Base-by-base conservation (phyloP, 75 land plant species). In the Larix kaempferi region DNA sequence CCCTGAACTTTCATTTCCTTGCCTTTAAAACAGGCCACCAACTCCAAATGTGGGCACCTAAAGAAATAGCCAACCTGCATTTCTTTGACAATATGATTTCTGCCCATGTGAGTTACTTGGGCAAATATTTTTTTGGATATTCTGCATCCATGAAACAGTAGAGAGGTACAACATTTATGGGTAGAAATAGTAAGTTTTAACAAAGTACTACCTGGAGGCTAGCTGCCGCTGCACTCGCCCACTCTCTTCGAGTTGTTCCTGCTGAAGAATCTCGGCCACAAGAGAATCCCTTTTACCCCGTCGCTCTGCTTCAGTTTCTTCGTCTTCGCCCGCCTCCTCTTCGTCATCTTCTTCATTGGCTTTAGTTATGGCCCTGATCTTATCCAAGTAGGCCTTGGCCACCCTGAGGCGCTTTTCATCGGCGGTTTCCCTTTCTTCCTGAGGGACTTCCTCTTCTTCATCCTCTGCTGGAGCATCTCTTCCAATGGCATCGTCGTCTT, bases 231-330 rank as follows among this genome's bases (percentile, higher is more conserved):
- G 89, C 3, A 82, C 77, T 3, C 95, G 77, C 0, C 98, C 95
- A 49, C 89, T 87, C 73, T 91, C 93, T 71, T 90, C 93, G 0
- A 92, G 88, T 81, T 92, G 95, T 62, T 89, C 87, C 73, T 89
- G 92, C 83, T 90, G 88, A 79, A 94, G 76, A 75, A 87, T 77
- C 77, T 89, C 82, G 37, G 95, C 91, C 14, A 92, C 92, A 57
- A 82, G 77, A 14, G 91, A 83, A 80, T 92, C 95, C 56, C 89
- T 77, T 26, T 79, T 83, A 2, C 87, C 87, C 71, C 79, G 84
- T 11, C 76, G 77, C 65, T 76, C 85, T 59, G 80, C 84, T 14
- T 71, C 82, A 35, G 56, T 66, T 22, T 63, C 77, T 26, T 83
- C 73, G 2, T 76, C 84, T 19, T 86, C 90, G 5, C 84, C 88